Evolutionary conservation across 225 moss, liverwort and hornwort genomes (phyloP).

Genomic region (Lunularia cruciata): DNA sequence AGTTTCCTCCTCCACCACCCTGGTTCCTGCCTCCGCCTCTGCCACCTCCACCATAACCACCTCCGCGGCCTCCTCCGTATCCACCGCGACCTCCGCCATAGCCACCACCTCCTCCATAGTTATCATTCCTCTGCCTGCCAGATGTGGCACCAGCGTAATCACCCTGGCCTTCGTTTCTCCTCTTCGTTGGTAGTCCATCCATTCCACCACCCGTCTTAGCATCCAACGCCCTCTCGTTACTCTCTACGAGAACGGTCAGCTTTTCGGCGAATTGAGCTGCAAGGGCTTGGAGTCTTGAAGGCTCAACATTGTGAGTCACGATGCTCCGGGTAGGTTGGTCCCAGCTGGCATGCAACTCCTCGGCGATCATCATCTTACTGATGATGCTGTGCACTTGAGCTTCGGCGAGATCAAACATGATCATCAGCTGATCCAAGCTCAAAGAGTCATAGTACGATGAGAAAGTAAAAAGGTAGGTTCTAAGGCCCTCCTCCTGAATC

Average conservation of each 20-base stretch:
- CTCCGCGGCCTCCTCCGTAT: slow-evolving; percentile 40
- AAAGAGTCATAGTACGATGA: slow-evolving; percentile 87
- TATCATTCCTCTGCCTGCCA: slow-evolving; percentile 62
- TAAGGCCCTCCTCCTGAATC: slow-evolving; percentile 89
- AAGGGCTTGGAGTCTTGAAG: slow-evolving; percentile 83
- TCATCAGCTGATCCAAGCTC: slow-evolving; percentile 90
- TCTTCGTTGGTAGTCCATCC: slow-evolving; percentile 62
- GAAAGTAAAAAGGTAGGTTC: slow-evolving; percentile 89
- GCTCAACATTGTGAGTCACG: slow-evolving; percentile 91
- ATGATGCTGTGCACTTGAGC: slow-evolving; percentile 90
- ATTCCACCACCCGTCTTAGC: slow-evolving; percentile 75
- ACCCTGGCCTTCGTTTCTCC: slow-evolving; percentile 51
- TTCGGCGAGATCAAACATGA: slow-evolving; percentile 84
- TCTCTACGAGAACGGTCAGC: slow-evolving; percentile 82
- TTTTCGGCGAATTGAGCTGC: slow-evolving; percentile 82
- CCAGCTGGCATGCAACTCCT: slow-evolving; percentile 98
- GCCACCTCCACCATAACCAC: slow-evolving; percentile 48
- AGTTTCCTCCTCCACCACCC: slow-evolving; percentile 41
- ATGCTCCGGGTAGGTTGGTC: slow-evolving; percentile 95
- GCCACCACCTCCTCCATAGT: slow-evolving; percentile 52
- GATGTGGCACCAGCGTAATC: slow-evolving; percentile 78
- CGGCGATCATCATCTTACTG: slow-evolving; percentile 99
- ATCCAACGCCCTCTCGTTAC: slow-evolving; percentile 93
- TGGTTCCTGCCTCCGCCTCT: slow-evolving; percentile 32
- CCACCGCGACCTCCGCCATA: slow-evolving; percentile 37